Evolutionary conservation across 306 rosid genomes (phyloP), one percentile per base, ranked within the genome.

Genomic region (Sophora flavescens): DNA sequence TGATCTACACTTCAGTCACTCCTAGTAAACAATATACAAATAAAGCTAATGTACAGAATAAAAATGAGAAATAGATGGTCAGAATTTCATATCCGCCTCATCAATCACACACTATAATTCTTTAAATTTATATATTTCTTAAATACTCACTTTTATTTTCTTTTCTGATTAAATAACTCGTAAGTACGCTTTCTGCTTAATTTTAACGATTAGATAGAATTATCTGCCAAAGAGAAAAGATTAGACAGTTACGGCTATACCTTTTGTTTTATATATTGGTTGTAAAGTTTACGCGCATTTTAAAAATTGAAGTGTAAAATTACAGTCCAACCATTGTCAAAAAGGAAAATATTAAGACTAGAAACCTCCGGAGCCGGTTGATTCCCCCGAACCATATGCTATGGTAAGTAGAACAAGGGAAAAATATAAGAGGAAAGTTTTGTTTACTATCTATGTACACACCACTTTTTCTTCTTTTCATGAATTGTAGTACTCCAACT

Each of bases 401-500:
- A 71, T 44, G 51, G 47, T 33, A 66, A 76, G 42, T 57, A 77
- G 67, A 62, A 53, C 5, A 10, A 17, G 5, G 57, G 50, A 45
- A 62, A 65, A 17, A 22, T 22, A 54, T 28, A 63, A 42, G 36
- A 12, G n/a, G 42, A 60, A 63, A 79, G n/a, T 13, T 35, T 16
- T 22, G 62, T 60, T 74, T 52, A 38, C 6, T 51, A 30, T 59
- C 47, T 16, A 42, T 28, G 6, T 61, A 61, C 72, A 73, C 3
- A 56, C 56, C 14, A 47, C 80, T 47, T 77, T 84, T 75, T 63
- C 66, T 66, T 65, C 16, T 16, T 53, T 70, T 60, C 71, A 81
- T 77, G 63, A 79, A 74, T 35, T 36, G 14, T 12, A 6, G 63
- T 28, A 53, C 32, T 9, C 65, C 54, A 38, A 72, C 8, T 84